Evolutionary conservation across 345 rosid species (phyloP).

Genomic region (Hibiscus mutabilis): DNA sequence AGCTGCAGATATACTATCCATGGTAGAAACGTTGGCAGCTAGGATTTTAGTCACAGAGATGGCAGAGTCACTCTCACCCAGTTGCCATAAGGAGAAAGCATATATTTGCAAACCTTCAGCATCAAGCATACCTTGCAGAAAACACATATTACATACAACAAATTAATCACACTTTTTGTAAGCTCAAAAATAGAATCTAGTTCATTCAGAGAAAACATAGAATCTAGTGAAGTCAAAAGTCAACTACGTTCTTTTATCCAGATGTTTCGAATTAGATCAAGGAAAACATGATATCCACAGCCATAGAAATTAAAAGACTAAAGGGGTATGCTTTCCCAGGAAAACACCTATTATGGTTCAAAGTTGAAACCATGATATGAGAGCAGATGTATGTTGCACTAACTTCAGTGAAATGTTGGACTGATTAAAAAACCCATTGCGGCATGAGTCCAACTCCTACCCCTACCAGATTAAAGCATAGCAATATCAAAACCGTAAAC

Average conservation of each 20-base stretch:
- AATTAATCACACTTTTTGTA: not conserved
- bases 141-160: not conserved
- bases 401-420: not conserved
- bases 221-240: not conserved
- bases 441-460: not conserved
- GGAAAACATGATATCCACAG: not conserved
- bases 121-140: conserved; percentile 59
- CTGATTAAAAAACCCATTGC: not conserved
- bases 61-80: conserved; percentile 62
- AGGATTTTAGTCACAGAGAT: conserved; percentile 52
- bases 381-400: not conserved
- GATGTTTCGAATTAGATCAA: not conserved
- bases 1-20: conserved; percentile 51
- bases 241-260: not conserved
- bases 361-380: not conserved
- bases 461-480: not conserved
- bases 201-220: not conserved
- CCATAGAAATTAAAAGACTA: not conserved
- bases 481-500: not conserved
- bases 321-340: not conserved
- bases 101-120: conserved; percentile 66
- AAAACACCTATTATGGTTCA: not conserved
- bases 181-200: not conserved
- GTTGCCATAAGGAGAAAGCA: conserved; percentile 79
- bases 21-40: conserved; percentile 45